Base-by-base conservation (phyloP, 768 basidiomycete species). In the Lenzites betulinus region DNA sequence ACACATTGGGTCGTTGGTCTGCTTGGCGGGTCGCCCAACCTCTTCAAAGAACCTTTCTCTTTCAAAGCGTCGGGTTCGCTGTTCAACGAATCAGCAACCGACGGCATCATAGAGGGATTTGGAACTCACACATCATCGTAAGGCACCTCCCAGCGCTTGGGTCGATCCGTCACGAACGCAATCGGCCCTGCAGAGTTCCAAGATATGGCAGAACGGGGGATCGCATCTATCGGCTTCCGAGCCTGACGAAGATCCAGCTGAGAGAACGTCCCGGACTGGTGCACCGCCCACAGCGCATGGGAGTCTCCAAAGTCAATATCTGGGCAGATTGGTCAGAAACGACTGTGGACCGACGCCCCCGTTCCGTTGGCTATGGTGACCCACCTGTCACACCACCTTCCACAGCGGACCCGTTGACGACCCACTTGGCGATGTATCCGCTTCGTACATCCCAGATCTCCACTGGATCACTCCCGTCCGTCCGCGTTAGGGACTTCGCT, bases 371-470 rank as follows among this genome's bases (percentile, higher is more conserved):
- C 8, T 11, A n/a, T n/a, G n/a, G n/a, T n/a, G 16, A 68, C 80
- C 26, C 64, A 92, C 92, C 92, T 13, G 87, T 87, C 3, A 89
- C 84, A 23, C 87, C 86, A 6, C 91, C 89, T 59, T 93, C 92
- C 1, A 76, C 77, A 5, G 82, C 77, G 13, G 83, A 84, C 15
- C 86, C 84, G 22, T 78, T 80, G 12, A 93, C 81, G 2, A 83
- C 81, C 89, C 92, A 94, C 73, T 94, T 95, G 6, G 89, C 87
- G 50, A 93, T 80, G 83, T 88, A 91, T 0, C 84, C 82, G 48
- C 93, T 78, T 54, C 92, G 79, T 1, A 90, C 89, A 70, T 95
- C 92, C 93, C 93, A 95, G 23, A 94, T 87, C 66, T 93, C 92
- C 30, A 92, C 79, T 0, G 84, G 76, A 67, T 92, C 88, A 2